phyloP scores from a whole-genome alignment of 2,329 filamentous ascomycete genomes.

The Pseudogymnoascus sp. region DNA sequence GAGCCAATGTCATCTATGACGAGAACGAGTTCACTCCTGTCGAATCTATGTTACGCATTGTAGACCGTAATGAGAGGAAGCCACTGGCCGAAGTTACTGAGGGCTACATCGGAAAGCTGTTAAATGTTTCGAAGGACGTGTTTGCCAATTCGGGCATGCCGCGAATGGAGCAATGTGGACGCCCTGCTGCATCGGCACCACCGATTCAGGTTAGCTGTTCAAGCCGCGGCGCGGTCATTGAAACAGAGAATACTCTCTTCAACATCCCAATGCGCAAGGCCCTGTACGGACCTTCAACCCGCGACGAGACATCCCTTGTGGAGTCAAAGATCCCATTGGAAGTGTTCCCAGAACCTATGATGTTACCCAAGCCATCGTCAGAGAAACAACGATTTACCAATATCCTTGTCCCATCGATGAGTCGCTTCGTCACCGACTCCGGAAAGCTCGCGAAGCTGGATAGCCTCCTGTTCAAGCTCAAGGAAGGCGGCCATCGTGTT shows the following conservation, averaged over 20 bases:
- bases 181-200: slow-evolving; percentile 72
- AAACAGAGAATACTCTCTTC: slow-evolving; percentile 70
- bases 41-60: slow-evolving; percentile 76
- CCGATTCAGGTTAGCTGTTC: slow-evolving; percentile 75
- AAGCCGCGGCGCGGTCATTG: slow-evolving; percentile 52
- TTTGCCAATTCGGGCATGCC: slow-evolving; percentile 65
- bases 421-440: slow-evolving; percentile 92
- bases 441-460: slow-evolving; percentile 93
- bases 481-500: slow-evolving; percentile 86
- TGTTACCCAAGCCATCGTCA: slow-evolving; percentile 72
- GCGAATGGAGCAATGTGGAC: slow-evolving; percentile 71
- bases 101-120: slow-evolving; percentile 63
- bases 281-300: slow-evolving; percentile 56
- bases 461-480: slow-evolving; percentile 76
- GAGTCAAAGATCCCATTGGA: slow-evolving; percentile 59
- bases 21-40: slow-evolving; percentile 56
- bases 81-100: slow-evolving; percentile 61
- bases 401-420: slow-evolving; percentile 92
- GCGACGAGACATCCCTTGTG: slow-evolving; percentile 68
- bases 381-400: slow-evolving; percentile 80
- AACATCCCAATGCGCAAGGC: slow-evolving; percentile 66
- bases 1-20: slow-evolving; percentile 63
- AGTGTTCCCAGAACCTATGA: slow-evolving; percentile 51
- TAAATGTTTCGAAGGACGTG: slow-evolving; percentile 64
- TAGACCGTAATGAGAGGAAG: slow-evolving; percentile 56